Conservation (phyloP, 2,329 filamentous ascomycete species). For the Sclerotinia subarctica region DNA sequence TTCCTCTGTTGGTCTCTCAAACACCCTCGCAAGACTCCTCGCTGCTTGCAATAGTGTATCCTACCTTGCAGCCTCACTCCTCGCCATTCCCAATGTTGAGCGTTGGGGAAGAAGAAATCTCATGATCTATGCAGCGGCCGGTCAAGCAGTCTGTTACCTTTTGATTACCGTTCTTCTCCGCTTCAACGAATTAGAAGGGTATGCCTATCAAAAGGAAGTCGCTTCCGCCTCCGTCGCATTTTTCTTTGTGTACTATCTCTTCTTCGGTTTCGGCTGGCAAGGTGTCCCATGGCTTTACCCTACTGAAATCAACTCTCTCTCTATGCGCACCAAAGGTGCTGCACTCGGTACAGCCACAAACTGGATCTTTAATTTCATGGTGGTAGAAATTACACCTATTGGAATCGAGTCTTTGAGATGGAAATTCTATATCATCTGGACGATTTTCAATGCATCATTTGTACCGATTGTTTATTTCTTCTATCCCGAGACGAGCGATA, state of each 20-base stretch:
- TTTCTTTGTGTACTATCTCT: slow-evolving; percentile 52
- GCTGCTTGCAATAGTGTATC: slow-evolving; percentile 47
- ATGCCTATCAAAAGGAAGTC: slow-evolving; percentile 18
- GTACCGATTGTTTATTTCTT: slow-evolving; percentile 46
- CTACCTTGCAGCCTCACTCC: slow-evolving; percentile 17
- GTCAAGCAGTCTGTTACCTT: slow-evolving; percentile 64
- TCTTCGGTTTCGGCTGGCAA: slow-evolving; percentile 52
- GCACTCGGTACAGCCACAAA: slow-evolving; percentile 46
- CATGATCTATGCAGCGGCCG: slow-evolving; percentile 66
- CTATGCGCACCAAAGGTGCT: slow-evolving; percentile 55
- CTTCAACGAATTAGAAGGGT: slow-evolving; percentile 29
- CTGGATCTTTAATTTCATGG: slow-evolving; percentile 53
- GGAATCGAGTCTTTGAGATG: slow-evolving; percentile 51
- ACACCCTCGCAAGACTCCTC: slow-evolving; percentile 49
- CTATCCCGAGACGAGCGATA: slow-evolving; percentile 49
- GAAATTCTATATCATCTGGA: slow-evolving; percentile 53
- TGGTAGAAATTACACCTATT: slow-evolving; percentile 39
- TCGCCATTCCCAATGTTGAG: slow-evolving; percentile 45
- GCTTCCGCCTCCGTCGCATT: slow-evolving; percentile 31
- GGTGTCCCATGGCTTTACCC: slow-evolving; percentile 48
- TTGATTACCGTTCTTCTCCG: slow-evolving; percentile 43
- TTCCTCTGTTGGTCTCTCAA: slow-evolving; percentile 46
- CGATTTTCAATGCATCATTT: slow-evolving; percentile 47
- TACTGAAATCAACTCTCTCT: slow-evolving; percentile 53
- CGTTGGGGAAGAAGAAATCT: slow-evolving; percentile 65